A percentile compares a stretch with the other conserved stretches of the same genome.
Evolutionary conservation across 345 rosid species (phyloP).

Genomic region (Barbarea vulgaris): DNA sequence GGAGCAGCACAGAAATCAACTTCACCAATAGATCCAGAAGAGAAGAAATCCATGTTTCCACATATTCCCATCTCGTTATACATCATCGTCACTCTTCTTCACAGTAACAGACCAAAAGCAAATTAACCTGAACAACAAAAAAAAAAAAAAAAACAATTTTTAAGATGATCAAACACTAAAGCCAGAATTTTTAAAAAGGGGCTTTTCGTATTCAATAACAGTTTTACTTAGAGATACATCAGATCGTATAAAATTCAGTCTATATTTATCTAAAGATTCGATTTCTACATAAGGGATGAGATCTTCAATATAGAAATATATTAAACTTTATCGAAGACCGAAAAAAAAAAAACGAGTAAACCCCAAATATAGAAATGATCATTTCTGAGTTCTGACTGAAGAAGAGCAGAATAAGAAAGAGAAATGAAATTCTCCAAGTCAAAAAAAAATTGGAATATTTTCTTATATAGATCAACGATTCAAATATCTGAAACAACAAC

Average conservation of each 20-base stretch:
- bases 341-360: not conserved
- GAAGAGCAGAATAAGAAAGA: constrained; percentile 15
- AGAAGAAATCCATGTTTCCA: constrained; percentile 76
- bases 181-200: not conserved
- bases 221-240: not conserved
- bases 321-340: not conserved
- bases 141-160: not conserved
- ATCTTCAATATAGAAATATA: not conserved
- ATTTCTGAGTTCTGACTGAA: not conserved
- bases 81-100: constrained; percentile 50
- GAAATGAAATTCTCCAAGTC: not conserved
- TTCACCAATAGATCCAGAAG: constrained; percentile 53
- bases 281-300: constrained; percentile 10
- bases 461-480: constrained; percentile 14
- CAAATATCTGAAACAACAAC: not conserved
- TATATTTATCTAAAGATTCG: not conserved
- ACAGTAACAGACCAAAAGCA: not conserved
- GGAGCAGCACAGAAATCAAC: constrained; percentile 50
- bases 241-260: constrained; percentile 18
- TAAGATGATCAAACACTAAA: constrained; percentile 9
- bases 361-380: constrained; percentile 24
- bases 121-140: constrained; percentile 17
- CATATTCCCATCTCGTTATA: constrained; percentile 82
- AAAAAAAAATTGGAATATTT: not conserved
- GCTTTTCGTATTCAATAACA: constrained; percentile 6